Evolutionary conservation across 768 basidiomycete species (phyloP), one percentile per base, ranked within the genome.

Genomic region (Leccinum arenicola): DNA sequence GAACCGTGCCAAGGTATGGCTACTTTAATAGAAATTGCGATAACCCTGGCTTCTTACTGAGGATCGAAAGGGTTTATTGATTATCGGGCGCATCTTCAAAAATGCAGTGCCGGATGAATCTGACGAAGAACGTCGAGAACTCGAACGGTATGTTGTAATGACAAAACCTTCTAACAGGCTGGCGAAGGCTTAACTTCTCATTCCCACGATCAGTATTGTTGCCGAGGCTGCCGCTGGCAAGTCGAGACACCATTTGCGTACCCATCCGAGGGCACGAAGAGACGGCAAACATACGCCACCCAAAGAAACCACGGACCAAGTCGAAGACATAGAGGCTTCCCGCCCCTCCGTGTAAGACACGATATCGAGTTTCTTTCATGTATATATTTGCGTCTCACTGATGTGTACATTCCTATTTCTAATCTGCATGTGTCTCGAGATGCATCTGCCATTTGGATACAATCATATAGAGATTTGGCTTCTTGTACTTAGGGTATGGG

Each of bases 81-180:
- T 93, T 15, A 88, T 90, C 35, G 97, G 96, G 7, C 88, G 89
- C 15, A 87, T 96, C 64, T 96, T 98, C 81, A 96, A 95, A 73
- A 76, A 81, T 4, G 83, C 91, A 0, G 70, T 81, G 31, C 90
- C 97, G 3, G 96, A 98, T 69, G 94, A 92, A 70, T 87, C 91
- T 8, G 95, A 97, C 68, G 89, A 90, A 70, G 97, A 97, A 68
- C 85, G 97, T 25, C 83, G 97, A 51, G 94, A 98, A 73, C 84
- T 99, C 19, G 97, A 99, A 75, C 79, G 94, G 90, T 93, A 66
- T 27, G 86, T 45, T 70, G 6, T 14, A 55, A 9, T n/a, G 31
- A 19, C 29, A 23, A 29, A 25, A 9, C 10, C 15, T 9, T 4
- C 40, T 29, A 2, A 29, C 29, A 29, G 31, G 31, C 31, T 52